Evolutionary conservation across 1,284 basidiomycete genomes (phyloP).

Genomic region (Mrakiaceae sp.): DNA sequence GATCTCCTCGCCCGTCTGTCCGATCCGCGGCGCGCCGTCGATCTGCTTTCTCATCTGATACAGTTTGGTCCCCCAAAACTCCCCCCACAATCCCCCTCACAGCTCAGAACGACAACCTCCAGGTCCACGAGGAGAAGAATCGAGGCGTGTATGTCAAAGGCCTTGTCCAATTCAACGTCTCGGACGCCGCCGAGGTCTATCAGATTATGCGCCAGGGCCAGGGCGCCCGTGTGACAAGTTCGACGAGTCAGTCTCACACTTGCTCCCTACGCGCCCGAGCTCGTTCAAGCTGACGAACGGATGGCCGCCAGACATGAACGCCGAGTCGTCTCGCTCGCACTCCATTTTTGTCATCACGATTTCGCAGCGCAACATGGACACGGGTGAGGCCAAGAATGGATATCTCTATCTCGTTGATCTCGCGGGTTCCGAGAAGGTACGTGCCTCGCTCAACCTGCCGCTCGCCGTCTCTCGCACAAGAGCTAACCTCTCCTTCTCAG

Average conservation of each 20-base stretch:
- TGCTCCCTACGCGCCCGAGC: not conserved
- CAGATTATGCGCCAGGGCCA: conserved; percentile 98
- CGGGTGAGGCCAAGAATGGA: conserved; percentile 88
- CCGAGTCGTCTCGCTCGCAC: conserved; percentile 96
- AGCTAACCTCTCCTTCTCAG: conserved; percentile 15
- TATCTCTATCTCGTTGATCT: conserved; percentile 97
- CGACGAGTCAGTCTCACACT: conserved; percentile 61
- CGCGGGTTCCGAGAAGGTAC: conserved; percentile 95
- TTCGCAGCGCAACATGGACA: conserved; percentile 91
- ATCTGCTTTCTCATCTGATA: not conserved
- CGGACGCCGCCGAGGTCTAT: conserved; percentile 91
- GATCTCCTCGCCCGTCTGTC: conserved; percentile 88
- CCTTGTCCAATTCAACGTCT: conserved; percentile 95
- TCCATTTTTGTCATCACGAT: conserved; percentile 98
- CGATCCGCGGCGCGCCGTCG: too few relatives aligned
- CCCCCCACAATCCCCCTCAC: conserved; percentile 1
- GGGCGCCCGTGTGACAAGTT: conserved; percentile 78
- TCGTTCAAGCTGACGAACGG: not conserved
- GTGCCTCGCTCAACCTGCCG: not conserved
- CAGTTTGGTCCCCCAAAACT: not conserved
- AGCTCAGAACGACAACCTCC: conserved; percentile 98
- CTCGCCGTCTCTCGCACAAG: not conserved
- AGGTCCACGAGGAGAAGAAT: conserved; percentile 96
- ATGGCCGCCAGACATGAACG: conserved; percentile 86
- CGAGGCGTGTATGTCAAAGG: conserved; percentile 98